Conservation (phyloP, 768 basidiomycete genomes). For the Trametes sanguinea region DNA sequence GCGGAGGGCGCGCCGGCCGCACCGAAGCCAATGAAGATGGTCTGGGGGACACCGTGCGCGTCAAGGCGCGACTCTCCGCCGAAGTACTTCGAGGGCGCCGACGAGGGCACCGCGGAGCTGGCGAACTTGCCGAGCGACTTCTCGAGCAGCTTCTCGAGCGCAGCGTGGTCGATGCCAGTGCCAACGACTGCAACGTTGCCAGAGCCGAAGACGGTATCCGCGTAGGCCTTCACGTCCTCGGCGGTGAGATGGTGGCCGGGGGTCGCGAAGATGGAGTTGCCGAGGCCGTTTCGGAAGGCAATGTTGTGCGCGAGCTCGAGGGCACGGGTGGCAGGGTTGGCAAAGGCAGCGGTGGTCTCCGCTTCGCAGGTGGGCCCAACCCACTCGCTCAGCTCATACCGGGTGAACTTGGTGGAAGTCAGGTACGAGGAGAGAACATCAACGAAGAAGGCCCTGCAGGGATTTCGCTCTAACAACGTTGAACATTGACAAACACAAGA, state of each 20-base stretch:
- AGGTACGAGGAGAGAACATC: constrained; percentile 85
- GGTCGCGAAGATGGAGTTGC: constrained; percentile 85
- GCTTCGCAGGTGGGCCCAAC: constrained; percentile 69
- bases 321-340: constrained; percentile 67
- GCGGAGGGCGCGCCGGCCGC: constrained; percentile 61
- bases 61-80: constrained; percentile 86
- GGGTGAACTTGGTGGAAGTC: constrained; percentile 78
- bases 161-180: constrained; percentile 75
- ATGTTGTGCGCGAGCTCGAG: constrained; percentile 86
- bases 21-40: constrained; percentile 89
- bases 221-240: constrained; percentile 74
- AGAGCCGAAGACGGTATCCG: constrained; percentile 70
- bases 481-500: constrained; percentile 28
- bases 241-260: constrained; percentile 62
- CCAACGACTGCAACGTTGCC: constrained; percentile 86
- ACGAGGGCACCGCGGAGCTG: constrained; percentile 39
- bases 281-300: constrained; percentile 94
- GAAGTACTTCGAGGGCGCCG: constrained; percentile 57
- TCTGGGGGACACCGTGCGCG: constrained; percentile 60
- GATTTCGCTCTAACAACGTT: neutral
- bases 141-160: constrained; percentile 71
- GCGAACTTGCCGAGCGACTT: constrained; percentile 58
- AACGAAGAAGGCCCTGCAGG: constrained; percentile 79
- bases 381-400: constrained; percentile 75
- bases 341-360: constrained; percentile 63